Conservation (phyloP, 345 rosid genomes). For the Raphanus raphanistrum region DNA sequence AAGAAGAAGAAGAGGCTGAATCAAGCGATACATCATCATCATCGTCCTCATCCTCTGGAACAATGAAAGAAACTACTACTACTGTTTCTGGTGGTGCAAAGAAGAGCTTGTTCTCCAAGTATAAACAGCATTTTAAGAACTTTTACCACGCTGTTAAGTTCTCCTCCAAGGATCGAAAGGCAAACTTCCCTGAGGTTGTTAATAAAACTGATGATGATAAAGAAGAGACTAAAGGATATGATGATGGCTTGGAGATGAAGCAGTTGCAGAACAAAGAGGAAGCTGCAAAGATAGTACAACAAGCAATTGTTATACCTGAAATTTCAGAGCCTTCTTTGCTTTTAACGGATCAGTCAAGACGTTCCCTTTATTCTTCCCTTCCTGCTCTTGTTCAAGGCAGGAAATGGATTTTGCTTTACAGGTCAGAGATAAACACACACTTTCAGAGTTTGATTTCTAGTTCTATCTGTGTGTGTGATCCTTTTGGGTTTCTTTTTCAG, state of each 20-base stretch:
- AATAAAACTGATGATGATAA: slow-evolving; percentile 26
- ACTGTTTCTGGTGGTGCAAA: slow-evolving; percentile 23
- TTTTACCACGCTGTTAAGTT: slow-evolving; percentile 60
- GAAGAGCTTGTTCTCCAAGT: slow-evolving; percentile 71
- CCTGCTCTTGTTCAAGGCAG: slow-evolving; percentile 90
- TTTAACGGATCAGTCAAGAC: slow-evolving; percentile 66
- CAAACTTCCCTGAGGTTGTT: slow-evolving; percentile 34
- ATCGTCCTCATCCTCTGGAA: slow-evolving; percentile 17
- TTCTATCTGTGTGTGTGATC: not conserved
- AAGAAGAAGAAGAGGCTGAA: slow-evolving; percentile 49
- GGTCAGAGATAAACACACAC: slow-evolving; percentile 44
- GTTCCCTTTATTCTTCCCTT: slow-evolving; percentile 63
- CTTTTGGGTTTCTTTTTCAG: slow-evolving; percentile 45
- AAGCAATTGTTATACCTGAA: slow-evolving; percentile 38
- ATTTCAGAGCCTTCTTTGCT: slow-evolving; percentile 85
- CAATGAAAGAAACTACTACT: slow-evolving; percentile 52
- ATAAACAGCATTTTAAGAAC: slow-evolving; percentile 67
- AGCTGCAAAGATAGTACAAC: slow-evolving; percentile 34
- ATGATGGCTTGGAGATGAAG: slow-evolving; percentile 43
- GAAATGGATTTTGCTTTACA: slow-evolving; percentile 91
- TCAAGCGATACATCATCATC: slow-evolving; percentile 44
- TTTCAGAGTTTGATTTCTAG: not conserved
- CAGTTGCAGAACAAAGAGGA: slow-evolving; percentile 26
- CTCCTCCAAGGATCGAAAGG: slow-evolving; percentile 48
- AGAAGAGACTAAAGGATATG: slow-evolving; percentile 38